Evolutionary conservation across 1,284 basidiomycete species (phyloP).

Genomic region (Meira nashicola): DNA sequence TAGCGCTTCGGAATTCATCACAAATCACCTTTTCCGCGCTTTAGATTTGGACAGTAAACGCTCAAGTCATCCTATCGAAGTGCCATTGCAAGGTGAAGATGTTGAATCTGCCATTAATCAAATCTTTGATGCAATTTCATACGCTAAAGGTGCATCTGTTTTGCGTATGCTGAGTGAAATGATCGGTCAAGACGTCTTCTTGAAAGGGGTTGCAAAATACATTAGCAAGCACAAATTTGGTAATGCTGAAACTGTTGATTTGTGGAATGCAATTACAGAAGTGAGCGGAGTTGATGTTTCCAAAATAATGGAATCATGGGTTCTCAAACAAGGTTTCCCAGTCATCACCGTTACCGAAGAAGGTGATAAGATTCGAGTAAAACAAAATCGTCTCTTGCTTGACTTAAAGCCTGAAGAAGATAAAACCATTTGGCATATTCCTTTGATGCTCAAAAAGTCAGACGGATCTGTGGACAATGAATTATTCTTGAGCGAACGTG

Average conservation of each 20-base stretch:
- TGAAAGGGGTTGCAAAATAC: conserved; percentile 66
- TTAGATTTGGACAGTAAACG: conserved; percentile 79
- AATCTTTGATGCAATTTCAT: conserved; percentile 50
- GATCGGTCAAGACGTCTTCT: conserved; percentile 74
- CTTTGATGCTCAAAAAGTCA: conserved; percentile 68
- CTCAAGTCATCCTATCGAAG: conserved; percentile 92
- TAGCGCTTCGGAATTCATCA: conserved; percentile 59
- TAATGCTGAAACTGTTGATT: conserved; percentile 68
- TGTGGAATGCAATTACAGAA: conserved; percentile 81
- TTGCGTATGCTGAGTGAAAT: conserved; percentile 74
- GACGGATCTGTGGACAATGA: conserved; percentile 66
- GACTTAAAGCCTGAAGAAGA: conserved; percentile 68
- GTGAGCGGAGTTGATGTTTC: conserved; percentile 74
- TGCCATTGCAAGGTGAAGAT: conserved; percentile 58
- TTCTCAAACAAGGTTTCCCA: conserved; percentile 70
- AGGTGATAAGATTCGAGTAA: conserved; percentile 56
- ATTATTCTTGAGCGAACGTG: conserved; percentile 65
- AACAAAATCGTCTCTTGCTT: conserved; percentile 90
- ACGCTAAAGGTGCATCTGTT: conserved; percentile 61
- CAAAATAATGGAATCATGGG: conserved; percentile 86
- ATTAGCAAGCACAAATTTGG: conserved; percentile 77
- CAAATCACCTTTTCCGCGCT: conserved; percentile 60
- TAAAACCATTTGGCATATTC: conserved; percentile 82
- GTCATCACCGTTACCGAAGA: conserved; percentile 76
- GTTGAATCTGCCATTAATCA: conserved; percentile 50